These are phyloP conservation scores for Xylaria intraflava DNA, from an alignment of 495 filamentous ascomycete species.

Conservation along the genomic window DNA sequence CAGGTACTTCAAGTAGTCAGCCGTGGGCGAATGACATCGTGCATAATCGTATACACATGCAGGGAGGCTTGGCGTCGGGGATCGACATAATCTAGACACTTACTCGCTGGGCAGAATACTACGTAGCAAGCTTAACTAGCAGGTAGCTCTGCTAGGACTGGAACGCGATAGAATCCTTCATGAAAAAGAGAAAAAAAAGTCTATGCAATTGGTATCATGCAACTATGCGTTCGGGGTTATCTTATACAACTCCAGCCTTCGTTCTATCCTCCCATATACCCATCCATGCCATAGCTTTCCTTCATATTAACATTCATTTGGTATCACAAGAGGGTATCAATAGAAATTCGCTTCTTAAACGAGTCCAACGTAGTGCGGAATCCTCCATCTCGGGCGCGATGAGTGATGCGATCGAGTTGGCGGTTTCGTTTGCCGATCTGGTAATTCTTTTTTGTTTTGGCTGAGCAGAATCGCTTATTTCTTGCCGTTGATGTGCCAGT, in stretches of 20 bases:
- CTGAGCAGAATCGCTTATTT: slow-evolving; percentile 18
- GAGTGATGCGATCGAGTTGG: too few relatives aligned
- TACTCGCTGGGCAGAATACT: too few relatives aligned
- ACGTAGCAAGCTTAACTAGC: too few relatives aligned
- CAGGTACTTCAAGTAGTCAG: too few relatives aligned
- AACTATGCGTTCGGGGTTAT: slow-evolving; percentile 5
- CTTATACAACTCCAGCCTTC: slow-evolving; percentile 3
- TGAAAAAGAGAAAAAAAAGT: slow-evolving; percentile 12
- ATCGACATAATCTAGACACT: too few relatives aligned
- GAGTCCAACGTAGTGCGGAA: too few relatives aligned
- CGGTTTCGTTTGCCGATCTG: neutral
- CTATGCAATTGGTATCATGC: slow-evolving; percentile 15
- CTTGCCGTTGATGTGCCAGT: slow-evolving; percentile 67
- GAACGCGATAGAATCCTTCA: too few relatives aligned
- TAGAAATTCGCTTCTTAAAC: slow-evolving; percentile 1
- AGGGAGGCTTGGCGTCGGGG: too few relatives aligned
- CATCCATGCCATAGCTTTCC: neutral
- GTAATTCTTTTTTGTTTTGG: neutral
- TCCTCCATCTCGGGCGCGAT: too few relatives aligned
- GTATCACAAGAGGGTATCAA: slow-evolving; percentile 13
- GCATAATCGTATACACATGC: too few relatives aligned
- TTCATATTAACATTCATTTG: slow-evolving; percentile 7
- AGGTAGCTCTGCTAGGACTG: too few relatives aligned
- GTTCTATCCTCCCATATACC: neutral
- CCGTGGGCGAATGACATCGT: too few relatives aligned